Evolutionary conservation across 257 asterid genomes (phyloP).

Genomic region (Dorcoceras hygrometricum): DNA sequence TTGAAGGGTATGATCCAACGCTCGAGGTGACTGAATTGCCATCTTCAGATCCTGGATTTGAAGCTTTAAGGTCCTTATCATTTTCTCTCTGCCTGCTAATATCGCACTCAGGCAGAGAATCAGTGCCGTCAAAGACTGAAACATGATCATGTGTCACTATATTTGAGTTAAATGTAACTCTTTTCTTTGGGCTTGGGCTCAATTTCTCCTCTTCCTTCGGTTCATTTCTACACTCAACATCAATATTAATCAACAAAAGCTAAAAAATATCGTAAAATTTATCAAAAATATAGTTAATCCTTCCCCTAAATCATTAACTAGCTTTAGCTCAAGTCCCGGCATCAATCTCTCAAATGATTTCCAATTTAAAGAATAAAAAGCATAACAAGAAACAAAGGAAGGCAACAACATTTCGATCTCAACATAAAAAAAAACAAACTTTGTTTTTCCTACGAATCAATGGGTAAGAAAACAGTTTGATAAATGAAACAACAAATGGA

Average conservation of each 20-base stretch:
- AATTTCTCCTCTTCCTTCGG: slow-evolving; percentile 54
- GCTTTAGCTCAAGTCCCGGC: background rate
- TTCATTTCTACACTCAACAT: slow-evolving; percentile 41
- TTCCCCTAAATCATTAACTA: background rate
- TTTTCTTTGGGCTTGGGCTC: slow-evolving; percentile 54
- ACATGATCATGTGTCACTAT: slow-evolving; percentile 68
- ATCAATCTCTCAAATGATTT: background rate
- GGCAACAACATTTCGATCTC: background rate
- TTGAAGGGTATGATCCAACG: slow-evolving; percentile 67
- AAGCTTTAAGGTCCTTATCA: slow-evolving; percentile 26
- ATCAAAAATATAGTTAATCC: background rate
- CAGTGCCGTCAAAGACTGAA: slow-evolving; percentile 47
- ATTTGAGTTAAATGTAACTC: slow-evolving; percentile 81
- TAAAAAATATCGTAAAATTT: background rate
- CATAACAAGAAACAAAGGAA: background rate
- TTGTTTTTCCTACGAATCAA: slow-evolving; percentile 5
- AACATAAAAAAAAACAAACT: background rate
- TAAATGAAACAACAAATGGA: slow-evolving; percentile 13
- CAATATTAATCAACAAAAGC: background rate
- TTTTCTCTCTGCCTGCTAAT: slow-evolving; percentile 29
- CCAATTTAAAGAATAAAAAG: no score
- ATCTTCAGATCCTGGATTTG: slow-evolving; percentile 41
- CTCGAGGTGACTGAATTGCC: slow-evolving; percentile 58
- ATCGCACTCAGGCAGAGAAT: slow-evolving; percentile 47
- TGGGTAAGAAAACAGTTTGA: background rate